These are phyloP conservation scores for Jacaranda copaia DNA, from an alignment of 257 asterid species.

Conservation along the genomic window DNA sequence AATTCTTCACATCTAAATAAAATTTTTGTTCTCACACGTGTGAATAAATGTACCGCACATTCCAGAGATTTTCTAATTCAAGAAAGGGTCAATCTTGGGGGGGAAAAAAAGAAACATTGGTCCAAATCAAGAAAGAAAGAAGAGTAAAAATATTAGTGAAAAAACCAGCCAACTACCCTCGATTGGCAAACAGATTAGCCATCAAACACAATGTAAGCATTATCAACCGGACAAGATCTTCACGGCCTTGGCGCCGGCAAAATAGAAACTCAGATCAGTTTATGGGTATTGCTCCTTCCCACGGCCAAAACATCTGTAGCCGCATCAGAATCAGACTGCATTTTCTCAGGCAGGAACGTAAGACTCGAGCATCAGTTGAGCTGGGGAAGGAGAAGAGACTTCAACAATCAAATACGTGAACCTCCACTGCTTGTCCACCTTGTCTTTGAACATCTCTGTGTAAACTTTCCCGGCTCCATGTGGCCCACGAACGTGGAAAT, in stretches of 20 bases:
- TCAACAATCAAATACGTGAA: slow-evolving; percentile 83
- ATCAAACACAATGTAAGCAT: slow-evolving; percentile 29
- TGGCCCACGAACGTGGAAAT: slow-evolving; percentile 90
- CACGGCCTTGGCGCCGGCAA: neutral
- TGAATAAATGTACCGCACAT: slow-evolving; percentile 1
- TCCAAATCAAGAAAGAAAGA: neutral
- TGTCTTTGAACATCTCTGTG: slow-evolving; percentile 92
- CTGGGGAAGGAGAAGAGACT: slow-evolving; percentile 70
- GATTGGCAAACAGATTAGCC: slow-evolving; percentile 5
- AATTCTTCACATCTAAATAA: slow-evolving; percentile 1
- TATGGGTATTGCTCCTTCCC: neutral
- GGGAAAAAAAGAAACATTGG: neutral
- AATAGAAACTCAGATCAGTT: neutral
- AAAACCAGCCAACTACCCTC: slow-evolving; percentile 10
- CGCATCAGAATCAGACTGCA: neutral
- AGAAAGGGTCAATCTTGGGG: neutral
- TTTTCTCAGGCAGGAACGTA: slow-evolving; percentile 77
- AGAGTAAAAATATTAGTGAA: neutral
- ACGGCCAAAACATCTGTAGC: neutral
- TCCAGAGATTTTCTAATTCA: neutral
- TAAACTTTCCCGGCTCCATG: slow-evolving; percentile 87
- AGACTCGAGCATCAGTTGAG: slow-evolving; percentile 92
- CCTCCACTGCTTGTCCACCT: slow-evolving; percentile 88
- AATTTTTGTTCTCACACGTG: slow-evolving; percentile 9
- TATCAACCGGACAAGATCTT: neutral